These are phyloP conservation scores for Pisolithus thermaeus DNA, from an alignment of 1,284 basidiomycete genomes.

Conservation along the genomic window DNA sequence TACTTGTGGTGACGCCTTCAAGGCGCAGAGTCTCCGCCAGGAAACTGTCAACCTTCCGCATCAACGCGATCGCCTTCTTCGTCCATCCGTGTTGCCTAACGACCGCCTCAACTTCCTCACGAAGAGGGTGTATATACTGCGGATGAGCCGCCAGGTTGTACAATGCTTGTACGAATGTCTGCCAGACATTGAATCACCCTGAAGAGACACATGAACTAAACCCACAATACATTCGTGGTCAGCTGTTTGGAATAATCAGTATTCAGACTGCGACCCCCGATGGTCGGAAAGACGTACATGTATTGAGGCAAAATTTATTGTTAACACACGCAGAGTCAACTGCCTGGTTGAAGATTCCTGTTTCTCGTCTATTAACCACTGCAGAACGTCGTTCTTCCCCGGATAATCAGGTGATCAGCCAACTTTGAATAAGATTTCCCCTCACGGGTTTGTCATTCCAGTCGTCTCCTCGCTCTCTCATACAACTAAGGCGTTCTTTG, in stretches of 20 bases:
- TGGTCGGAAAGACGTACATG: conserved; percentile 19
- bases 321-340: conserved; percentile 30
- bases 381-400: conserved; percentile 35
- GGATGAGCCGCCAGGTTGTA: conserved; percentile 34
- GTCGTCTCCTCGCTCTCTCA: conserved; percentile 28
- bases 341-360: conserved; percentile 19
- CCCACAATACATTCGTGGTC: conserved; percentile 11
- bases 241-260: neutral
- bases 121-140: conserved; percentile 32
- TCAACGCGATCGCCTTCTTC: conserved; percentile 33
- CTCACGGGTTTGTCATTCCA: conserved; percentile 36
- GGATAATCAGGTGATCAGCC: neutral
- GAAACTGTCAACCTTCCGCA: conserved; percentile 45
- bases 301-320: conserved; percentile 35
- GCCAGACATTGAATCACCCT: neutral
- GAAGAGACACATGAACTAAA: neutral
- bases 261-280: neutral
- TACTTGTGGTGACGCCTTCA: conserved; percentile 18
- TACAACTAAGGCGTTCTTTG: conserved; percentile 28
- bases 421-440: neutral
- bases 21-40: conserved; percentile 37
- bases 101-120: conserved; percentile 38
- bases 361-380: conserved; percentile 40
- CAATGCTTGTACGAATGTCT: conserved; percentile 33
- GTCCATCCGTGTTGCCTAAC: conserved; percentile 40